Evolutionary conservation across 257 asterid species (phyloP).

Genomic region (Nyctanthes arbortristis): DNA sequence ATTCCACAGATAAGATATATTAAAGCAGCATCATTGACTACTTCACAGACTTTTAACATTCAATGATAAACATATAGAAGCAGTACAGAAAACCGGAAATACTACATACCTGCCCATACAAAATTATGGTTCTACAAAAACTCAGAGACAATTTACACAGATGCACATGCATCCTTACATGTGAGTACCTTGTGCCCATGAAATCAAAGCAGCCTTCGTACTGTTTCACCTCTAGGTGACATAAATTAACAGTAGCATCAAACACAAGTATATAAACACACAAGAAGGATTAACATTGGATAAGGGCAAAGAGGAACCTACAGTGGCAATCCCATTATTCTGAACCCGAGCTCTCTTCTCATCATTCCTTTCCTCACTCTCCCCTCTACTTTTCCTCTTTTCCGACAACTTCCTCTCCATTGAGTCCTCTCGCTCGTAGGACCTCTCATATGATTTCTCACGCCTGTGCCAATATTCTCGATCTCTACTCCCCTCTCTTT

Average conservation of each 20-base stretch:
- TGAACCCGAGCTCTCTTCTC: constrained; percentile 66
- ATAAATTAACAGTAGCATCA: constrained; percentile 2
- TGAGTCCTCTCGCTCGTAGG: constrained; percentile 55
- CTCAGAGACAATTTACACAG: constrained; percentile 1
- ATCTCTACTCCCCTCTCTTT: constrained; percentile 60
- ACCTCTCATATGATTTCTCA: constrained; percentile 28
- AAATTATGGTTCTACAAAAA: not conserved
- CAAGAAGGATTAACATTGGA: not conserved
- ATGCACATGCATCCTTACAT: no score
- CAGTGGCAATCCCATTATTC: constrained; percentile 39
- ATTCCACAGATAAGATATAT: not conserved
- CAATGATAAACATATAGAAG: not conserved
- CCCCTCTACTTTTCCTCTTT: constrained; percentile 75
- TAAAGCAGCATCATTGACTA: not conserved
- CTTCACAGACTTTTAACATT: not conserved
- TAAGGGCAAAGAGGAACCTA: constrained; percentile 37
- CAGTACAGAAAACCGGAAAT: not conserved
- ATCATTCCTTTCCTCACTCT: constrained; percentile 53
- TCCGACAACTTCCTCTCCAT: constrained; percentile 46
- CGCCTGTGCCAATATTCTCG: constrained; percentile 42
- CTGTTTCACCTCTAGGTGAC: not conserved
- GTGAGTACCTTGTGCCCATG: not conserved
- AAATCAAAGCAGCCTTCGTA: constrained; percentile 15
- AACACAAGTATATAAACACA: not conserved
- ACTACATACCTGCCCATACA: not conserved